Evolutionary conservation across 2,329 filamentous ascomycete genomes (phyloP), one percentile per base, ranked within the genome.

Genomic region (Cryphonectria radicalis): DNA sequence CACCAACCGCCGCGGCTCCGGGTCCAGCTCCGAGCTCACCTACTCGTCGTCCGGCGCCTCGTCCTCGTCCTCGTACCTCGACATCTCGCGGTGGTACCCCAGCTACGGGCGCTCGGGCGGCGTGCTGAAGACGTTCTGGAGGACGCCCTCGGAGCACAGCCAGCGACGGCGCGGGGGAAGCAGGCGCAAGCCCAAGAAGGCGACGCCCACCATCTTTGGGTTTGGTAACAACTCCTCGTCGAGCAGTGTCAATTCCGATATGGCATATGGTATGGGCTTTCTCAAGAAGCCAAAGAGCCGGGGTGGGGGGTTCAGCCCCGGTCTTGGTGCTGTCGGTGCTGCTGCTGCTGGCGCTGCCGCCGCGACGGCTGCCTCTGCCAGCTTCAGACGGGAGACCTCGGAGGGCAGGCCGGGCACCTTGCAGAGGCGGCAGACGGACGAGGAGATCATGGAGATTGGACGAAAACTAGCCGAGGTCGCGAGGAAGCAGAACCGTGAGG

Each of bases 181-280:
- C n/a, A 80, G 80, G 28, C 81, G 84, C 74, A 84, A 46, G 57
- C 43, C 84, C 10, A 84, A 57, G 59, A 84, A 43, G 32, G 53
- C 84, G 70, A 84, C 83, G 74, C 84, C 82, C 74, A 65, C 63
- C 71, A 85, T 91, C 68, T 84, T 90, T 59, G 86, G 85, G 70
- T 86, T 89, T 75, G 84, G 82, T 69, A 91, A 90, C 76, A 91
- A 90, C 76, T 90, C 88, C 1, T 92, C 90, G 1, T 91, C 72
- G 37, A 72, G 67, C 10, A 73, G 72, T 28, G 70, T 73, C 69
- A 89, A 92, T 78, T 88, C 87, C 28, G 91, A 93, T 77, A 81
- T 93, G 72, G 90, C 90, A 13, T 93, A 92, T 77, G 90, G 91
- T 13, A 85, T 82, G 69, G 90, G 89, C 22, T 91, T 86, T 74